Percentiles rank a stretch among this genome's conserved stretches.
Evolutionary conservation across 495 filamentous ascomycete genomes (phyloP).

Genomic region (Rhypophila decipiens): DNA sequence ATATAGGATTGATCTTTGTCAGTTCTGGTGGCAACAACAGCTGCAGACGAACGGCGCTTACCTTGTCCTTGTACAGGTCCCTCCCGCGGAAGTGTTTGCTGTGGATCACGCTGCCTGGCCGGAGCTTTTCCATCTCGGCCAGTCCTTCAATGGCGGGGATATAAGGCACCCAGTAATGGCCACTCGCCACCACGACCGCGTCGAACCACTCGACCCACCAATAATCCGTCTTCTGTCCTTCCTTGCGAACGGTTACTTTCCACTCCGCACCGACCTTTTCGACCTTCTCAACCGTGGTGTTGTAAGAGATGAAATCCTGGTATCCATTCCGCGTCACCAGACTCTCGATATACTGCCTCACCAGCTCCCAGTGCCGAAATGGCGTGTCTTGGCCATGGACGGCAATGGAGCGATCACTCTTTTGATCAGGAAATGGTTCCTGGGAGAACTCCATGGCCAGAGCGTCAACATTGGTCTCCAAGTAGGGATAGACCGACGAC

Average conservation of each 20-base stretch:
- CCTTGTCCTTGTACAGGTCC: slow-evolving; percentile 47
- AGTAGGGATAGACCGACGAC: slow-evolving; percentile 36
- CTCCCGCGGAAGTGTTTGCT: slow-evolving; percentile 60
- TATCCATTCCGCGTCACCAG: slow-evolving; percentile 29
- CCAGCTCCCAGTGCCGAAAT: slow-evolving; percentile 30
- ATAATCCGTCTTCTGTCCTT: slow-evolving; percentile 23
- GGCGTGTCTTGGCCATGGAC: slow-evolving; percentile 27
- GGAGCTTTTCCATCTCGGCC: slow-evolving; percentile 29
- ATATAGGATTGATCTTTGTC: neutral
- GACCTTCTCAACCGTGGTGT: slow-evolving; percentile 32
- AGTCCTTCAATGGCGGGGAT: slow-evolving; percentile 55
- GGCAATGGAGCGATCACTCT: slow-evolving; percentile 18
- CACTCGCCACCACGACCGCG: slow-evolving; percentile 65
- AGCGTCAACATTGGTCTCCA: slow-evolving; percentile 38
- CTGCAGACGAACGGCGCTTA: neutral
- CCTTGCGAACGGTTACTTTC: slow-evolving; percentile 28
- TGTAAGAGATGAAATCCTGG: slow-evolving; percentile 27
- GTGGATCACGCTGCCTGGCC: slow-evolving; percentile 53
- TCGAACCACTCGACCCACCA: slow-evolving; percentile 51
- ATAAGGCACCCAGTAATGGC: slow-evolving; percentile 64
- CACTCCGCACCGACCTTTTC: slow-evolving; percentile 30
- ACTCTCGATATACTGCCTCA: slow-evolving; percentile 26
- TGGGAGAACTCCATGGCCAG: slow-evolving; percentile 34
- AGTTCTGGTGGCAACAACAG: neutral
- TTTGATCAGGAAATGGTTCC: slow-evolving; percentile 31